Percentiles rank a stretch among this genome's conserved stretches.
These are phyloP conservation scores for Leishmania major DNA, from an alignment of 208 protist species.

Conservation along the genomic window DNA sequence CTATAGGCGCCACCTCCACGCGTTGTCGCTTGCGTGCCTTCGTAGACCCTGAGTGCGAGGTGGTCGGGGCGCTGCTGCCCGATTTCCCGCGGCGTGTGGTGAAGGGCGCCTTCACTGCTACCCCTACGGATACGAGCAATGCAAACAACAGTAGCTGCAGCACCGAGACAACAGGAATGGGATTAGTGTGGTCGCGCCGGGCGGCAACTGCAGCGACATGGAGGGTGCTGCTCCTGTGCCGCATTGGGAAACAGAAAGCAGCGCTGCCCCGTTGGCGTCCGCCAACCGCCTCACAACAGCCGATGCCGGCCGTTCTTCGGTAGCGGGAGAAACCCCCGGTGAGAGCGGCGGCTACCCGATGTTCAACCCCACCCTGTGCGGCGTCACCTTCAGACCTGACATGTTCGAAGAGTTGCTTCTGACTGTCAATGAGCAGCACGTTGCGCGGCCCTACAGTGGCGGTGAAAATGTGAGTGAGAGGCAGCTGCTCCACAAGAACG, in stretches of 20 bases:
- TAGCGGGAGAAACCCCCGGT: constrained; percentile 3
- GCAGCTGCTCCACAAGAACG: constrained; percentile 41
- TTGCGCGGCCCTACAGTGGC: constrained; percentile 34
- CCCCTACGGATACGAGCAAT: neutral
- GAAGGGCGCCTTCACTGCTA: constrained; percentile 24
- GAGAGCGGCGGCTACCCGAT: constrained; percentile 31
- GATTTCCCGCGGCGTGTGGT: constrained; percentile 6
- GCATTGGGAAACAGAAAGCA: neutral
- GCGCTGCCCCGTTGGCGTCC: neutral
- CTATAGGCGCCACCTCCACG: neutral
- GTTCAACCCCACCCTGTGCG: constrained; percentile 37
- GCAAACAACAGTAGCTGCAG: neutral
- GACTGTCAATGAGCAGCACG: constrained; percentile 45
- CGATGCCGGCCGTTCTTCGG: constrained; percentile 16
- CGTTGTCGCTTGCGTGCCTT: constrained; percentile 8
- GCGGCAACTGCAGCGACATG: neutral
- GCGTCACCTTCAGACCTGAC: constrained; percentile 34
- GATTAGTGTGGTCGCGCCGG: neutral
- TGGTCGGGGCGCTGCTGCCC: constrained; percentile 14
- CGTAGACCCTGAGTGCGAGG: constrained; percentile 9
- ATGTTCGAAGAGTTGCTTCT: constrained; percentile 50
- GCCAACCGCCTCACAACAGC: constrained; percentile 10
- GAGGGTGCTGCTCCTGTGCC: neutral
- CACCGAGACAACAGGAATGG: neutral
- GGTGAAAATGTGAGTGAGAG: constrained; percentile 42